phyloP scores from a whole-genome alignment of 257 asterid genomes.

The Mitragyna speciosa region DNA sequence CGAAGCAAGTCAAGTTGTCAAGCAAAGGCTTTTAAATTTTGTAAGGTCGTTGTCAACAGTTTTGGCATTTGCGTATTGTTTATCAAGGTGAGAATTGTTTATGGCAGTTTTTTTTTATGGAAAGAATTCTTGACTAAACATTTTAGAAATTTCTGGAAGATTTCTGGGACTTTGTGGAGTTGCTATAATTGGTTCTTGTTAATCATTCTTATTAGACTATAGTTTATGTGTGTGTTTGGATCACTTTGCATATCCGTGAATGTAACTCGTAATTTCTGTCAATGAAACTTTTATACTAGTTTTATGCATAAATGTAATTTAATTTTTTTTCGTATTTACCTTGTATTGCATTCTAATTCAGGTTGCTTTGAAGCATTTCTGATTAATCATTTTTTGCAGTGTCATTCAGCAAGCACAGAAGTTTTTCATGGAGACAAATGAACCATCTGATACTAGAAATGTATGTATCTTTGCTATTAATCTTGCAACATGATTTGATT shows the following conservation, averaged over 20 bases:
- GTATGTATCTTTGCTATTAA: slow-evolving; percentile 33
- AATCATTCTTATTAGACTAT: neutral
- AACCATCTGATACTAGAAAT: slow-evolving; percentile 36
- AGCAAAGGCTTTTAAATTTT: slow-evolving; percentile 31
- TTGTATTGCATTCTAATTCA: neutral
- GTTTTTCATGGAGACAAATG: slow-evolving; percentile 35
- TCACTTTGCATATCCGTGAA: neutral
- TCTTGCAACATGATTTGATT: slow-evolving; percentile 18
- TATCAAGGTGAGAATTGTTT: slow-evolving; percentile 30
- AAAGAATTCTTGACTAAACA: neutral
- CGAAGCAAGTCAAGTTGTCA: slow-evolving; percentile 31
- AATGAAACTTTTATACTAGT: slow-evolving; percentile 6
- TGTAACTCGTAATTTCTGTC: neutral
- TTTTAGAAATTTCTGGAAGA: neutral
- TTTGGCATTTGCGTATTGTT: slow-evolving; percentile 35
- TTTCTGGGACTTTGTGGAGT: neutral
- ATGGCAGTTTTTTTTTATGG: neutral
- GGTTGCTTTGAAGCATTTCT: neutral
- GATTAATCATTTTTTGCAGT: slow-evolving; percentile 36
- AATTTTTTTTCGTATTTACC: neutral
- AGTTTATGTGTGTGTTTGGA: neutral
- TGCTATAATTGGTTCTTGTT: neutral
- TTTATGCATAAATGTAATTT: neutral
- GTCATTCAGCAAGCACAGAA: slow-evolving; percentile 35
- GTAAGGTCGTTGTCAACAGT: slow-evolving; percentile 33